Percentiles rank a stretch among this genome's conserved stretches.
These are phyloP conservation scores for Pseudogymnoascus sp. DNA, from an alignment of 2,329 filamentous ascomycete species.

Conservation along the genomic window DNA sequence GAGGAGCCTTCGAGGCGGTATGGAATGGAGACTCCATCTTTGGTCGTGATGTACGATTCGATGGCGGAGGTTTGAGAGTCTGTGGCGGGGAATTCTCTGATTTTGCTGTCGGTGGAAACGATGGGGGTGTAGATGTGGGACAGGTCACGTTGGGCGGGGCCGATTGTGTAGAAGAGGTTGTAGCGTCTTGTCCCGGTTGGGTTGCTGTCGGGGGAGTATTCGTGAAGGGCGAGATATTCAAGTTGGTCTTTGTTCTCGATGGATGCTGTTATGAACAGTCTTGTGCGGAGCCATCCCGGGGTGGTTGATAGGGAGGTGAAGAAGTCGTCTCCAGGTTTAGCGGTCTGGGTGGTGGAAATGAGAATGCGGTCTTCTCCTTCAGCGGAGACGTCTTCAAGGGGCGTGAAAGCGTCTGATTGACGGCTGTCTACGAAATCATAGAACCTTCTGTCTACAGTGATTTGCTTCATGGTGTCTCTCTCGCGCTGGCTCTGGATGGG, in stretches of 20 bases:
- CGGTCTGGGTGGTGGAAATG: conserved; percentile 53
- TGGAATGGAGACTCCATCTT: conserved; percentile 60
- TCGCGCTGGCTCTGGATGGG: conserved; percentile 51
- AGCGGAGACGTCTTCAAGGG: conserved; percentile 52
- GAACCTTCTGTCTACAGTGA: conserved; percentile 63
- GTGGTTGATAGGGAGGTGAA: conserved; percentile 63
- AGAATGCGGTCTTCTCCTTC: conserved; percentile 54
- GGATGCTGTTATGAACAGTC: conserved; percentile 60
- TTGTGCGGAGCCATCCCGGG: conserved; percentile 70
- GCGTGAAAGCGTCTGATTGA: conserved; percentile 48
- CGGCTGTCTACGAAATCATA: conserved; percentile 58
- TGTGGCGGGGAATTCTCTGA: conserved; percentile 40
- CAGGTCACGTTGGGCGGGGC: conserved; percentile 64
- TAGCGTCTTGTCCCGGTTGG: conserved; percentile 58
- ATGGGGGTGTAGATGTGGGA: conserved; percentile 39
- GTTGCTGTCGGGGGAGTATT: conserved; percentile 61
- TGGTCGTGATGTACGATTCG: conserved; percentile 59
- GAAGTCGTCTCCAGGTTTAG: conserved; percentile 62
- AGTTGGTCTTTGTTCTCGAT: conserved; percentile 50
- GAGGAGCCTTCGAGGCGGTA: conserved; percentile 70
- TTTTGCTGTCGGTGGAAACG: conserved; percentile 9
- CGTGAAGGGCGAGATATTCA: conserved; percentile 62
- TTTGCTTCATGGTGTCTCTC: conserved; percentile 53
- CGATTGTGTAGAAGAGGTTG: conserved; percentile 72
- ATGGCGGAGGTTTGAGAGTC: conserved; percentile 43